Conservation (phyloP, 805 yeast genomes). For the Saccharomycopsis babjevae region DNA sequence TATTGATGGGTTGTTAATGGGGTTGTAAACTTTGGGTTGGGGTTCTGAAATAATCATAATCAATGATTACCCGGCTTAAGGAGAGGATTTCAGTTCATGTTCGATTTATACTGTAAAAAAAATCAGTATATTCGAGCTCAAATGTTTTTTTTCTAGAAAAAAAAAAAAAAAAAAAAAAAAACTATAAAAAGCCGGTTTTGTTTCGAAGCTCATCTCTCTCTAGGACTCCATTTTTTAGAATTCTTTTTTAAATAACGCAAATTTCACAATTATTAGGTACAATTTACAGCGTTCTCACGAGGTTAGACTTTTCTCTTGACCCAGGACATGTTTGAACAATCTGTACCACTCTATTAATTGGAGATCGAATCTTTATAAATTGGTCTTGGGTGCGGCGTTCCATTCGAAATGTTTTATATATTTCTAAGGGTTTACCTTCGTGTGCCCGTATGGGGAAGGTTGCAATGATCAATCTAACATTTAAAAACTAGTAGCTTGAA, state of each 20-base stretch:
- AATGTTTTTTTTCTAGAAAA: too few relatives aligned
- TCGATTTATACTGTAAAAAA: too few relatives aligned
- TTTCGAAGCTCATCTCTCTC: background rate
- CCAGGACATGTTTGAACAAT: conserved; percentile 50
- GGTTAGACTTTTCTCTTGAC: conserved; percentile 50
- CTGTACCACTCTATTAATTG: conserved; percentile 31
- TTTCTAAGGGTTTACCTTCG: conserved; percentile 52
- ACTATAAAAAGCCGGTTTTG: background rate
- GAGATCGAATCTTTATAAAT: conserved; percentile 35
- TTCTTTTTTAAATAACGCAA: conserved; percentile 33
- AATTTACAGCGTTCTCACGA: conserved; percentile 47
- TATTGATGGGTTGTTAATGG: too few relatives aligned
- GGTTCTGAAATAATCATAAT: too few relatives aligned
- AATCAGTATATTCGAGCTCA: too few relatives aligned
- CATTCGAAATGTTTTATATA: conserved; percentile 31
- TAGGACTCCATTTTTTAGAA: conserved; percentile 1
- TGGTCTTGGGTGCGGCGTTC: conserved; percentile 60
- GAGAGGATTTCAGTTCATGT: too few relatives aligned
- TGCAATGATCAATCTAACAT: conserved; percentile 53
- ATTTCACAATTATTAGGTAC: conserved; percentile 37
- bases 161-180: background rate
- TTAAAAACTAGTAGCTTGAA: background rate
- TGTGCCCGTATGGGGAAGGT: conserved; percentile 53
- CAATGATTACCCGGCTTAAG: too few relatives aligned
- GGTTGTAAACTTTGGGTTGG: too few relatives aligned